These are phyloP conservation scores for Xerocomus amazonicus DNA, from an alignment of 1,284 basidiomycete genomes.

Conservation along the genomic window DNA sequence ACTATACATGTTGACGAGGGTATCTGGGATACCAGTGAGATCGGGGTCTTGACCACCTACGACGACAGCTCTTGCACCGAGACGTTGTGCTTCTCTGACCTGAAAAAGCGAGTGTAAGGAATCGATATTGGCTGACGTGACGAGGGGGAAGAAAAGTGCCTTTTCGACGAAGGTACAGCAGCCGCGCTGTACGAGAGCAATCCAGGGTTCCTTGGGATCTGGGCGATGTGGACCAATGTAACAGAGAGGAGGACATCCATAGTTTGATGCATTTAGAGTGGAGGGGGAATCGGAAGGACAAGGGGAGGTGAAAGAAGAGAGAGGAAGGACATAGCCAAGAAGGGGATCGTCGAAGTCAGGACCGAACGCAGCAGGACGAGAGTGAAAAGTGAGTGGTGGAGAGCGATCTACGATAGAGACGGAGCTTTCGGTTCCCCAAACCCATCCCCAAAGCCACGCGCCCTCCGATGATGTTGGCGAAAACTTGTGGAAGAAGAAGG, in stretches of 20 bases:
- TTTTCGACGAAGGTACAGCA: constrained; percentile 87
- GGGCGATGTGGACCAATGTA: constrained; percentile 48
- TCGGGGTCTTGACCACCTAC: constrained; percentile 78
- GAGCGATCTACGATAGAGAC: constrained; percentile 73
- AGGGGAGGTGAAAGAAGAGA: constrained; percentile 63
- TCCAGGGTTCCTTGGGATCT: constrained; percentile 65
- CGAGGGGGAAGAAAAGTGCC: constrained; percentile 32
- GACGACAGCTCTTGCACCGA: constrained; percentile 85
- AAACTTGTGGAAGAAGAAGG: constrained; percentile 17
- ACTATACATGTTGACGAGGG: constrained; percentile 88
- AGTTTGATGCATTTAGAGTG: constrained; percentile 36
- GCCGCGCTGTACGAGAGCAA: constrained; percentile 84
- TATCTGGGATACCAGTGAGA: constrained; percentile 64
- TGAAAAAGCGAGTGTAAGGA: constrained; percentile 6
- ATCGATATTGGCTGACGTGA: too few relatives aligned
- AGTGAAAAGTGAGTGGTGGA: constrained; percentile 61
- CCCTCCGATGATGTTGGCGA: constrained; percentile 41
- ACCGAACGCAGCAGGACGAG: constrained; percentile 70
- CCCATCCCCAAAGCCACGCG: constrained; percentile 58
- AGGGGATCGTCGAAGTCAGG: constrained; percentile 65
- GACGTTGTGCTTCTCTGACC: constrained; percentile 69
- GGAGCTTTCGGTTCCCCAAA: constrained; percentile 73
- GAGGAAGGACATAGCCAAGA: constrained; percentile 73
- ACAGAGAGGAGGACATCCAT: constrained; percentile 66
- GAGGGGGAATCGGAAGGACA: constrained; percentile 35